Evolutionary conservation across 495 filamentous ascomycete genomes (phyloP).

Genomic region (Gamarada debralockiae): DNA sequence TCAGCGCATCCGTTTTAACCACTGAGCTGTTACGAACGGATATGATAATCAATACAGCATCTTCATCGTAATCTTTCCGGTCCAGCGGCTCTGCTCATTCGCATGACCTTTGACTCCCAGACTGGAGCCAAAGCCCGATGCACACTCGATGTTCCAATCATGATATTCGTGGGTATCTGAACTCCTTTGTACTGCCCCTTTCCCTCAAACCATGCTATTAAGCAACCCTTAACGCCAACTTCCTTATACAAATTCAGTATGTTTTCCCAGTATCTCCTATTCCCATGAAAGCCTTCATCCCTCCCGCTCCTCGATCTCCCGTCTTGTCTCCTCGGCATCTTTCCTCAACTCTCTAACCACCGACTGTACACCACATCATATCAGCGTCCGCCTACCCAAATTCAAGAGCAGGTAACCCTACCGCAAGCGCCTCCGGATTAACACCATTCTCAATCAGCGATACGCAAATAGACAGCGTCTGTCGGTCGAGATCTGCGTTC

Average conservation of each 20-base stretch:
- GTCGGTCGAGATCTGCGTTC: constrained; percentile 91
- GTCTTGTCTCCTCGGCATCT: constrained; percentile 44
- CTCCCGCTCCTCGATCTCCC: constrained; percentile 24
- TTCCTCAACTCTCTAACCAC: constrained; percentile 71
- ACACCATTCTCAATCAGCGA: constrained; percentile 97
- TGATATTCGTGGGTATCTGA: too few relatives aligned
- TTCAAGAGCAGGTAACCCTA: constrained; percentile 40
- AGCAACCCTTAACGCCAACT: not conserved
- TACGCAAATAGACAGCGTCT: constrained; percentile 88
- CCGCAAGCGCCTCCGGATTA: constrained; percentile 91
- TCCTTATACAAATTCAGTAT: not conserved
- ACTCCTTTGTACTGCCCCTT: not conserved
- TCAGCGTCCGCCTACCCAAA: not conserved
- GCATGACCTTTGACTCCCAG: too few relatives aligned
- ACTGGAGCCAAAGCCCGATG: too few relatives aligned
- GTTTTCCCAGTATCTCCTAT: not conserved
- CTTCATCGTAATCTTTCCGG: too few relatives aligned
- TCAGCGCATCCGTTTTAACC: too few relatives aligned
- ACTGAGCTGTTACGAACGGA: too few relatives aligned
- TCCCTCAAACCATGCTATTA: not conserved
- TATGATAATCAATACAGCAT: too few relatives aligned
- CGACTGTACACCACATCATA: constrained; percentile 37
- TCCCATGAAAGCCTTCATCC: constrained; percentile 11
- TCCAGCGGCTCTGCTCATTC: too few relatives aligned
- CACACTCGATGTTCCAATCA: too few relatives aligned